phyloP scores from a whole-genome alignment of 495 filamentous ascomycete genomes.

The Penicillium daleae region DNA sequence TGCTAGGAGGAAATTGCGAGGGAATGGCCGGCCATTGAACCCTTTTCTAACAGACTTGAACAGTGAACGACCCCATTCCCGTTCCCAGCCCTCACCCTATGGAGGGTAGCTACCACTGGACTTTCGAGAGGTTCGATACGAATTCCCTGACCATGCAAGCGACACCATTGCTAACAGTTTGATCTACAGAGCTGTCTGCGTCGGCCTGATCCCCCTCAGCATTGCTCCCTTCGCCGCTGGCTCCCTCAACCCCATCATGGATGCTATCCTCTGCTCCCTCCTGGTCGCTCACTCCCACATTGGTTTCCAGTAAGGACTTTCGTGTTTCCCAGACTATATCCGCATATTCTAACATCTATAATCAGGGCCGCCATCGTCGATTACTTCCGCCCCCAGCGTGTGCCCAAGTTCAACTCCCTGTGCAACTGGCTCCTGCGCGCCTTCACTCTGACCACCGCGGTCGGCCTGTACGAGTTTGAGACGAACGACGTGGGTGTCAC shows the following conservation, averaged over 20 bases:
- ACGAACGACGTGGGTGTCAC: slow-evolving; percentile 98
- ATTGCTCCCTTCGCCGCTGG: slow-evolving; percentile 90
- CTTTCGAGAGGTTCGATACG: slow-evolving; percentile 76
- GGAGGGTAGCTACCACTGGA: slow-evolving; percentile 98
- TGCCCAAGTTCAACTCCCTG: slow-evolving; percentile 65
- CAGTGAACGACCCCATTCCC: slow-evolving; percentile 85
- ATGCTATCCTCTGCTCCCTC: slow-evolving; percentile 81
- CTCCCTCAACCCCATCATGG: slow-evolving; percentile 84
- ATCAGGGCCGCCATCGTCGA: slow-evolving; percentile 77
- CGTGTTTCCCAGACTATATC: neutral
- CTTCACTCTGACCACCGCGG: slow-evolving; percentile 76
- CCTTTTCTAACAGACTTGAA: slow-evolving; percentile 12
- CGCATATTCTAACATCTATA: slow-evolving; percentile 17
- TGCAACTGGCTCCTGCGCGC: slow-evolving; percentile 78
- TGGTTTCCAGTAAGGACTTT: slow-evolving; percentile 74
- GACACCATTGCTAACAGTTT: slow-evolving; percentile 8
- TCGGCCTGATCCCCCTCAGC: slow-evolving; percentile 80
- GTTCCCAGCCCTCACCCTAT: slow-evolving; percentile 71
- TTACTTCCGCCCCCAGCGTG: slow-evolving; percentile 76
- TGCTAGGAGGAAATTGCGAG: neutral
- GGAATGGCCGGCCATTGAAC: neutral
- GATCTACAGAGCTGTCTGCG: slow-evolving; percentile 63
- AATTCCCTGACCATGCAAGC: neutral
- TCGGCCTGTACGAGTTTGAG: slow-evolving; percentile 97
- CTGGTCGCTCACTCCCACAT: slow-evolving; percentile 92